Evolutionary conservation across 768 basidiomycete genomes (phyloP).

Genomic region (Suillus cothurnatus): DNA sequence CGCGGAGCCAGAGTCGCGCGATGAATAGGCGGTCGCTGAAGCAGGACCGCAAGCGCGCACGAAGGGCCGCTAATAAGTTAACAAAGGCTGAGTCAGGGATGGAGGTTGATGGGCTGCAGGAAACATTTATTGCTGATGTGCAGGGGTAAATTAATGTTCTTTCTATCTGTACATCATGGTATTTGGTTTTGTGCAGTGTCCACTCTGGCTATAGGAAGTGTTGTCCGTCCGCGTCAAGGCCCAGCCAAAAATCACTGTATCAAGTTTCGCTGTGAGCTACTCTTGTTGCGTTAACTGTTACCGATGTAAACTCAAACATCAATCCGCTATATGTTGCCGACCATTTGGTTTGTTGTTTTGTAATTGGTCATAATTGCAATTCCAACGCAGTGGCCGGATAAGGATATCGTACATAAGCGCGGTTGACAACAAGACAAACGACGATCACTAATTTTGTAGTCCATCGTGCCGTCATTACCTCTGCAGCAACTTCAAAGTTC

Average conservation of each 20-base stretch:
- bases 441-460: not conserved
- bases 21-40: constrained; percentile 61
- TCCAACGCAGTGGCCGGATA: not conserved
- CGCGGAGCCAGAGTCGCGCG: constrained; percentile 51
- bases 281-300: not conserved
- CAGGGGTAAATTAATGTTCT: not conserved
- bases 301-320: not conserved
- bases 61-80: constrained; percentile 48
- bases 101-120: constrained; percentile 31
- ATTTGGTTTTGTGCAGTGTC: not conserved
- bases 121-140: constrained; percentile 18
- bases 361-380: not conserved
- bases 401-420: not conserved
- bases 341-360: not conserved
- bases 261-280: not conserved
- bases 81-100: constrained; percentile 23
- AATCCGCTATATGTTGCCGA: not conserved
- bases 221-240: not conserved
- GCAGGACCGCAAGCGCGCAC: constrained; percentile 62
- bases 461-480: not conserved
- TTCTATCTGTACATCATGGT: not conserved
- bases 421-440: too few species aligned
- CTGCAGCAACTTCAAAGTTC: not conserved
- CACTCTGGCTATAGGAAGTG: not conserved
- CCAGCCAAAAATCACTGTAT: not conserved